phyloP scores from a whole-genome alignment of 1,284 basidiomycete genomes.

The Irpex lacteus region DNA sequence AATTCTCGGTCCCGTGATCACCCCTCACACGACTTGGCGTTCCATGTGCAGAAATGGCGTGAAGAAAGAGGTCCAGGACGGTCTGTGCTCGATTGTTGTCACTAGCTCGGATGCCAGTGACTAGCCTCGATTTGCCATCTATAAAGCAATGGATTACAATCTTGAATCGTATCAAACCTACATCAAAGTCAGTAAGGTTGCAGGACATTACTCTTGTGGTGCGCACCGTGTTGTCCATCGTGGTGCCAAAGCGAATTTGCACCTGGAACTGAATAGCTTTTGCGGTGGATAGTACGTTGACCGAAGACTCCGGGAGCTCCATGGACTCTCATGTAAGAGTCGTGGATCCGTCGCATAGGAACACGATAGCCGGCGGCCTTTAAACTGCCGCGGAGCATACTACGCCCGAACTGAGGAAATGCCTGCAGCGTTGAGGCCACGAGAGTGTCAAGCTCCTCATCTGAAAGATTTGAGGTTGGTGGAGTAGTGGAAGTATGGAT shows the following conservation, averaged over 20 bases:
- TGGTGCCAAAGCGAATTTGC: conserved; percentile 29
- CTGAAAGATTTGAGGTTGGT: background rate
- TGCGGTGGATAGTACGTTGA: conserved; percentile 14
- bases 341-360: conserved; percentile 10
- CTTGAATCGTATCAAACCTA: conserved; percentile 28
- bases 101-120: conserved; percentile 28
- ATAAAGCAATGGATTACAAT: conserved; percentile 39
- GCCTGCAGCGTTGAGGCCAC: conserved; percentile 18
- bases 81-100: conserved; percentile 21
- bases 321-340: conserved; percentile 18
- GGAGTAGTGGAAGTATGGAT: background rate
- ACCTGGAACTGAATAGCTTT: conserved; percentile 26
- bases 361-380: conserved; percentile 14
- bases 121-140: conserved; percentile 32
- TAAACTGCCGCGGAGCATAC: conserved; percentile 24
- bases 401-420: conserved; percentile 23
- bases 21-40: conserved; percentile 24
- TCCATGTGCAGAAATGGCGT: conserved; percentile 12
- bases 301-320: conserved; percentile 20
- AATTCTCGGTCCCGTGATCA: conserved; percentile 29
- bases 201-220: background rate
- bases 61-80: conserved; percentile 21
- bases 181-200: background rate
- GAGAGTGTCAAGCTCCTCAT: conserved; percentile 23
- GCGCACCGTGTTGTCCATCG: conserved; percentile 33